These are phyloP conservation scores for Sugiyamaella valdiviana DNA, from an alignment of 805 yeast genomes.

Conservation along the genomic window DNA sequence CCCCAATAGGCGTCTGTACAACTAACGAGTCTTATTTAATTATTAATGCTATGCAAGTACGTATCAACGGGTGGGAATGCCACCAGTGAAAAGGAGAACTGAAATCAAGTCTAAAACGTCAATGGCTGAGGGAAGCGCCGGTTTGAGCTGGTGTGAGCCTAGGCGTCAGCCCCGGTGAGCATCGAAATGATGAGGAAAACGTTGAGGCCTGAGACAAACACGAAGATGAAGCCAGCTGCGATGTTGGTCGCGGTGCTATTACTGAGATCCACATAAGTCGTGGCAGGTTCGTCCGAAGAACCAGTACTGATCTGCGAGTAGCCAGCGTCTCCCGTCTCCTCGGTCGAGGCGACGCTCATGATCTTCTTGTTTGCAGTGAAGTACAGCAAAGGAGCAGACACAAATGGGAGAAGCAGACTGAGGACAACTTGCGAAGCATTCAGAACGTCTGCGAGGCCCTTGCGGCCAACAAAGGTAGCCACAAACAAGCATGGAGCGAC, in stretches of 20 bases:
- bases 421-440: slow-evolving; percentile 81
- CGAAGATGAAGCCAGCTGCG: slow-evolving; percentile 59
- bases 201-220: slow-evolving; percentile 62
- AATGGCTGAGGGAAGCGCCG: neutral
- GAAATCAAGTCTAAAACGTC: too few species aligned
- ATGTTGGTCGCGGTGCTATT: slow-evolving; percentile 52
- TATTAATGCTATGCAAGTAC: neutral
- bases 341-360: slow-evolving; percentile 42
- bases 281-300: slow-evolving; percentile 24
- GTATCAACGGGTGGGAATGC: too few species aligned
- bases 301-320: neutral
- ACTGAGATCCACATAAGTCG: slow-evolving; percentile 55
- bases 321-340: neutral
- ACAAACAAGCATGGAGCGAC: slow-evolving; percentile 78
- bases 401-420: slow-evolving; percentile 74
- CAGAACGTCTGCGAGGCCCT: slow-evolving; percentile 63
- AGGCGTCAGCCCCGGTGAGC: slow-evolving; percentile 44
- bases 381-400: slow-evolving; percentile 79
- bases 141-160: neutral
- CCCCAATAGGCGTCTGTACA: neutral
- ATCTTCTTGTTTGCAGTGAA: slow-evolving; percentile 65
- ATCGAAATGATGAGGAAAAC: slow-evolving; percentile 56
- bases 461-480: slow-evolving; percentile 67
- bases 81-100: too few species aligned
- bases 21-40: neutral